Evolutionary conservation across 441 rosid species (phyloP), one percentile per base, ranked within the genome.

Genomic region (Brassica balearica): DNA sequence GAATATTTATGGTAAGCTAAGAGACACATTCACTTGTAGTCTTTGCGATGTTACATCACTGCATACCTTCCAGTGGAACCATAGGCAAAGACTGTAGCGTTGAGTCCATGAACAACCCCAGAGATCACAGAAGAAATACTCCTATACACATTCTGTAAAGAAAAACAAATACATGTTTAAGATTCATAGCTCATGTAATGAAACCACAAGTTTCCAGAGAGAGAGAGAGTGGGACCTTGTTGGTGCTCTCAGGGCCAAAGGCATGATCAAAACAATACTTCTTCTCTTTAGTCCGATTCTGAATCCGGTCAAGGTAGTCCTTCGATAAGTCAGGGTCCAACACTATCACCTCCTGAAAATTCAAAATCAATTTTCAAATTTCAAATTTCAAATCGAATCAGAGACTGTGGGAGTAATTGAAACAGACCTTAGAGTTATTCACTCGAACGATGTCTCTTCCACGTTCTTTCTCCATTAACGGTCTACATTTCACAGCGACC

Each of bases 401-500:
- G 61, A 55, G 15, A 55, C 56, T n/a, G 7, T 25, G 22, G 5
- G 2, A 12, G 32, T 8, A 72, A 15, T 34, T 17, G 27, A 53
- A n/a, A 19, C 80, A 36, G 4, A 90, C 97, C 91, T 88, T 88
- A 20, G 80, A 74, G 34, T 84, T 85, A 59, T 81, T 86, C 58
- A 94, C 92, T 81, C 94, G 85, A 81, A 94, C 92, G 73, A 92
- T 92, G 85, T 88, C 84, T 27, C 93, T 90, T 51, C 95, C 94
- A 3, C 84, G 87, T 62, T 88, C 98, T 78, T 80, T 86, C 80
- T 74, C 88, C 34, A 82, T 77, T 63, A 89, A 83, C 43, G 95
- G 91, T 65, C 97, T 88, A 76, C 97, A 92, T 84, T 94, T 94
- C 32, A 92, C 93, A 65, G 95, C 97, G 73, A 94, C 98, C 98